phyloP scores from a whole-genome alignment of 2,329 filamentous ascomycete species.

The Aciculosporium take region DNA sequence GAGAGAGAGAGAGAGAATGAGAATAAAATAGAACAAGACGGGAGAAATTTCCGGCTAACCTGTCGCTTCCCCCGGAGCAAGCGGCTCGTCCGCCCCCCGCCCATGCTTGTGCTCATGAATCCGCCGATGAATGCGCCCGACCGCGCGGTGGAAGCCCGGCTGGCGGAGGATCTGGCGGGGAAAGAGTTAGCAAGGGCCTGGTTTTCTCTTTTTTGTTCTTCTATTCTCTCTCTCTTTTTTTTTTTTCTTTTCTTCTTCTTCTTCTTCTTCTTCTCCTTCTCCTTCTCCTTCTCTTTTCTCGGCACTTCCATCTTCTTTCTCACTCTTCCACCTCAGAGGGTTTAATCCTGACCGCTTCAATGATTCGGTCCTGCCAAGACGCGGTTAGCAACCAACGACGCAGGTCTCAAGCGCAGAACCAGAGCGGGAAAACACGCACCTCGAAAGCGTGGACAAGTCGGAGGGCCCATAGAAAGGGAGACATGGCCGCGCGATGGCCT shows the following conservation, averaged over 20 bases:
- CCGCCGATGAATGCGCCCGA: constrained; percentile 35
- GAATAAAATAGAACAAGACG: too few relatives aligned
- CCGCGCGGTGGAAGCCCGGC: constrained; percentile 36
- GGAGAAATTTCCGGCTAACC: too few relatives aligned
- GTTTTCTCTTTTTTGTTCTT: too few relatives aligned
- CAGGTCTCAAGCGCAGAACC: constrained; percentile 8
- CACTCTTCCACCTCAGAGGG: neutral
- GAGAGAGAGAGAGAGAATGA: too few relatives aligned
- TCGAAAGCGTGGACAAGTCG: constrained; percentile 22
- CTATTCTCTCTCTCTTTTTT: too few relatives aligned
- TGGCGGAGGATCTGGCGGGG: constrained; percentile 31
- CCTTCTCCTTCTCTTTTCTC: too few relatives aligned
- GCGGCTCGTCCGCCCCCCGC: constrained; percentile 34
- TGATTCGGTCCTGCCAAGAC: constrained; percentile 18
- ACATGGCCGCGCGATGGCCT: constrained; percentile 17
- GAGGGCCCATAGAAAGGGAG: constrained; percentile 19
- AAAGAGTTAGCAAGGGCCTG: constrained; percentile 2
- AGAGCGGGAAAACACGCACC: constrained; percentile 7
- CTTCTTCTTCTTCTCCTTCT: too few relatives aligned
- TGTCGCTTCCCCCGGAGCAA: constrained; percentile 38
- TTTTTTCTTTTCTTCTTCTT: too few relatives aligned
- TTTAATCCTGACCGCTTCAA: constrained; percentile 15
- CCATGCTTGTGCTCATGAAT: constrained; percentile 36
- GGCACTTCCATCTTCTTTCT: too few relatives aligned
- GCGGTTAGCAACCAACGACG: neutral